Percentiles rank a stretch among this genome's conserved stretches.
phyloP scores from a whole-genome alignment of 1,284 basidiomycete species.

The Papiliotrema terrestris region DNA sequence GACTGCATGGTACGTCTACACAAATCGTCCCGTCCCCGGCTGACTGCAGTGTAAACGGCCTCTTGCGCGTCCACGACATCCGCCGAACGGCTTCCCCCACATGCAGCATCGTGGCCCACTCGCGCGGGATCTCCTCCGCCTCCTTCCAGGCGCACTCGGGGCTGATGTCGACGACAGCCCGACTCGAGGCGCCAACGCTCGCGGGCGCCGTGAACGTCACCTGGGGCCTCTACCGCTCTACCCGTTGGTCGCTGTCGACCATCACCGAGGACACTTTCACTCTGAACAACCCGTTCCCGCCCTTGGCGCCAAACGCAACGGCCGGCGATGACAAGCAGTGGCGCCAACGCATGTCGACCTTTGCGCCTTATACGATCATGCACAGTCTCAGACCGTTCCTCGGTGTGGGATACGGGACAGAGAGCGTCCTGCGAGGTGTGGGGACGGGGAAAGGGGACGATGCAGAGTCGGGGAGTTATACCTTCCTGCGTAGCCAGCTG shows the following conservation, averaged over 20 bases:
- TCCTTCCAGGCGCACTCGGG: slow-evolving; percentile 31
- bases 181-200: slow-evolving; percentile 1
- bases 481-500: slow-evolving; percentile 25
- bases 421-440: slow-evolving; percentile 21
- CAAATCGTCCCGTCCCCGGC: not conserved
- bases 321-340: not conserved
- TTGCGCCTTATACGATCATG: slow-evolving; percentile 27
- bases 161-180: slow-evolving; percentile 30
- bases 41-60: slow-evolving; percentile 25
- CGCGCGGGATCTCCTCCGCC: slow-evolving; percentile 16
- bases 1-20: slow-evolving; percentile 26
- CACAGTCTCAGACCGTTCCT: slow-evolving; percentile 34
- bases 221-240: slow-evolving; percentile 22
- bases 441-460: slow-evolving; percentile 32
- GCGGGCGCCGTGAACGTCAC: not conserved
- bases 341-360: not conserved
- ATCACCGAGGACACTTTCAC: slow-evolving; percentile 17
- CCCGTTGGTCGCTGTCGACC: slow-evolving; percentile 1
- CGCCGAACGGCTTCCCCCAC: slow-evolving; percentile 15
- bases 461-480: slow-evolving; percentile 37
- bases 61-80: slow-evolving; percentile 30
- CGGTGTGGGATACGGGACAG: slow-evolving; percentile 25
- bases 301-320: not conserved
- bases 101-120: slow-evolving; percentile 21
- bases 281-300: slow-evolving; percentile 12